Evolutionary conservation across 129 eudicot genomes (phyloP).

Genomic region (Oenanthe sinensis): DNA sequence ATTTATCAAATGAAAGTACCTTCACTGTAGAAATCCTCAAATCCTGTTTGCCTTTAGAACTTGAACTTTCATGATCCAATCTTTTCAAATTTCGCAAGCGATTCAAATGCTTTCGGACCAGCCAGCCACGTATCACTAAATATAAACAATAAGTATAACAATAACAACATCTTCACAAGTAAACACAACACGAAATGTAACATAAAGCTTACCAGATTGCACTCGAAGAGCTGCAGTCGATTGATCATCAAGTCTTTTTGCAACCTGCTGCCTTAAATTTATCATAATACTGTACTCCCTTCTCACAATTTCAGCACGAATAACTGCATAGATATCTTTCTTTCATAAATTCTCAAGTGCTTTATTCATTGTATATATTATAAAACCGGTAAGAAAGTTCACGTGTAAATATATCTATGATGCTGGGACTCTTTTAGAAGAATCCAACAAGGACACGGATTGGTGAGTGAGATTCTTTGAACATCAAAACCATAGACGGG

Average conservation of each 20-base stretch:
- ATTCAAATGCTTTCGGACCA: constrained; percentile 1
- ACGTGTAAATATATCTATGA: background rate
- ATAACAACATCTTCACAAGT: background rate
- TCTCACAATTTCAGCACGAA: constrained; percentile 80
- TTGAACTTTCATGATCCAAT: constrained; percentile 24
- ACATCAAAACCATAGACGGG: too few species aligned
- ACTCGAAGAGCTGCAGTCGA: background rate
- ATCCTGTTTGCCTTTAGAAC: constrained; percentile 14
- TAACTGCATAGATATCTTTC: constrained; percentile 31
- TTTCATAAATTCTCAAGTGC: background rate
- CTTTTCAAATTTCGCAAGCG: background rate
- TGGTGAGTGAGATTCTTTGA: too few species aligned
- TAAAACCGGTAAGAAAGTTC: background rate
- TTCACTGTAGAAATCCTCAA: constrained; percentile 35
- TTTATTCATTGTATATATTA: background rate
- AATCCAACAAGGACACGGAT: too few species aligned
- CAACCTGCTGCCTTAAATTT: constrained; percentile 4
- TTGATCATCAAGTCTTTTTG: constrained; percentile 1
- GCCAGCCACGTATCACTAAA: constrained; percentile 6
- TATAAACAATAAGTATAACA: background rate
- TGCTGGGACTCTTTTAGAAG: too few species aligned
- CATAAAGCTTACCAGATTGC: background rate
- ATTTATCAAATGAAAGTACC: constrained; percentile 33
- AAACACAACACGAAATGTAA: background rate
- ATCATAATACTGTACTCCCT: constrained; percentile 16